Percentiles rank a stretch among this genome's conserved stretches.
Evolutionary conservation across 2,329 filamentous ascomycete genomes (phyloP).

Genomic region (Penicillium sp.): DNA sequence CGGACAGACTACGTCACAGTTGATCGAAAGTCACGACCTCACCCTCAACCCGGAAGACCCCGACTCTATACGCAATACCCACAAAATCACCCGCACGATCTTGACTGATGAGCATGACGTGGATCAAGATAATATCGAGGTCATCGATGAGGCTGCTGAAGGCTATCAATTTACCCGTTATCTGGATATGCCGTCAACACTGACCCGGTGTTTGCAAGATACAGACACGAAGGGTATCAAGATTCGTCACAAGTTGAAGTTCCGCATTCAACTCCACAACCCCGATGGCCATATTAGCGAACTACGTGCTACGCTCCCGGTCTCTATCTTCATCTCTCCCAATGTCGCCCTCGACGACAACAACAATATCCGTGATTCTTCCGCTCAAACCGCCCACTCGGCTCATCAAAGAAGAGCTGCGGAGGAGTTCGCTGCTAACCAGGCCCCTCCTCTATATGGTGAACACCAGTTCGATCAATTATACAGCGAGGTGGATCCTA

Average conservation of each 20-base stretch:
- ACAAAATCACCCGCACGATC: slow-evolving; percentile 65
- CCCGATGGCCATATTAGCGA: slow-evolving; percentile 94
- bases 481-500: slow-evolving; percentile 81
- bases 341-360: slow-evolving; percentile 86
- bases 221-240: slow-evolving; percentile 87
- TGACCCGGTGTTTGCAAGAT: slow-evolving; percentile 84
- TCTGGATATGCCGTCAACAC: slow-evolving; percentile 72
- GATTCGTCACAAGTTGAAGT: slow-evolving; percentile 85
- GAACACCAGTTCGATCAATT: slow-evolving; percentile 86
- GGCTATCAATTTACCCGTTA: slow-evolving; percentile 60
- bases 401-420: slow-evolving; percentile 45
- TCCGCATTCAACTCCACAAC: slow-evolving; percentile 88
- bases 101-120: slow-evolving; percentile 67
- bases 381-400: slow-evolving; percentile 56
- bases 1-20: slow-evolving; percentile 74
- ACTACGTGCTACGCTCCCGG: slow-evolving; percentile 83
- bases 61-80: slow-evolving; percentile 43
- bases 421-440: slow-evolving; percentile 58
- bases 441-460: slow-evolving; percentile 89
- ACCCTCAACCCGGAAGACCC: slow-evolving; percentile 52
- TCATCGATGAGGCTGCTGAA: slow-evolving; percentile 59
- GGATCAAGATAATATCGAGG: slow-evolving; percentile 61
- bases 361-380: slow-evolving; percentile 70
- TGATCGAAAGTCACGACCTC: slow-evolving; percentile 77
- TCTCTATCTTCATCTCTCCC: slow-evolving; percentile 93